A percentile compares a stretch with the other conserved stretches of the same genome.
These are phyloP conservation scores for Penicillium sp. DNA, from an alignment of 2,329 filamentous ascomycete genomes.

Conservation along the genomic window DNA sequence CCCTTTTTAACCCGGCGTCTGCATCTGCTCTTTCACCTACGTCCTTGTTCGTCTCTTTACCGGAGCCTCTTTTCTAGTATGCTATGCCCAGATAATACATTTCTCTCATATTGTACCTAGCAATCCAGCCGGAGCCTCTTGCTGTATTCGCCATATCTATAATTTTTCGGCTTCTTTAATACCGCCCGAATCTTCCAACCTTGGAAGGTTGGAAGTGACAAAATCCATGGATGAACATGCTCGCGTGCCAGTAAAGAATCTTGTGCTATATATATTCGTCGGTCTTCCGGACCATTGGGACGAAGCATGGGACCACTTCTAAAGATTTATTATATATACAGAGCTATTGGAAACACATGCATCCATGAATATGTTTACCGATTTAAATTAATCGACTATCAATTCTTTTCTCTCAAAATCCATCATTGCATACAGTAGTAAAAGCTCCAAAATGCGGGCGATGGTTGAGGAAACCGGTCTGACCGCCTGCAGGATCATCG, in stretches of 20 bases:
- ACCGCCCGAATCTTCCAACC: no score
- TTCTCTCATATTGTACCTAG: constrained; percentile 1
- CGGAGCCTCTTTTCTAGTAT: constrained; percentile 30
- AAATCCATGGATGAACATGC: neutral
- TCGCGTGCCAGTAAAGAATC: neutral
- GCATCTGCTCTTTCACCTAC: constrained; percentile 27
- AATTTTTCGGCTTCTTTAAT: neutral
- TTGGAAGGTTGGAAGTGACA: neutral
- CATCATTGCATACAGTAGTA: neutral
- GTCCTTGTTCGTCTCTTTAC: constrained; percentile 21
- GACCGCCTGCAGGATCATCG: constrained; percentile 36
- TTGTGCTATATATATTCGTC: neutral
- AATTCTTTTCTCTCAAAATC: neutral
- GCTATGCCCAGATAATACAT: constrained; percentile 38
- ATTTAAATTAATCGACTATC: neutral
- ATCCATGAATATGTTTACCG: neutral
- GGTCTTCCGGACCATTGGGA: neutral
- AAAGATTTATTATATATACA: neutral
- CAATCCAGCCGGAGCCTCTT: neutral
- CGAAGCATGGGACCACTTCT: neutral
- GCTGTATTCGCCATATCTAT: neutral
- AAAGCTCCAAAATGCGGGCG: neutral
- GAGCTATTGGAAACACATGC: neutral
- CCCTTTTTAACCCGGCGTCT: constrained; percentile 34
- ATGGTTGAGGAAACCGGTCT: constrained; percentile 18